Percentiles rank a stretch among this genome's conserved stretches.
phyloP scores from a whole-genome alignment of 106 monocot species.

The Chionographis japonica region DNA sequence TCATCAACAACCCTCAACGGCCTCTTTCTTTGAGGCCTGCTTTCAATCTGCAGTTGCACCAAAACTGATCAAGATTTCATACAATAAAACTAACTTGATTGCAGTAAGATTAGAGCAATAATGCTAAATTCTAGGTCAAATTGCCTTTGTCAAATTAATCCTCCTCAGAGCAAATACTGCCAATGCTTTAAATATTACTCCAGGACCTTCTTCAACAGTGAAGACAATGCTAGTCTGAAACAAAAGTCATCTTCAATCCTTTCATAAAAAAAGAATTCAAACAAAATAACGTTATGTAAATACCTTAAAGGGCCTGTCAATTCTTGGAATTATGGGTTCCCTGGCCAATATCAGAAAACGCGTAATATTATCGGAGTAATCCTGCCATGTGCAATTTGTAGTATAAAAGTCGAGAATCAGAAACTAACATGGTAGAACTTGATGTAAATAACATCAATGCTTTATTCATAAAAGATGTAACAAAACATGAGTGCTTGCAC shows the following conservation, averaged over 20 bases:
- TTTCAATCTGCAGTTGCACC: conserved; percentile 56
- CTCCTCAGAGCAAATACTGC: conserved; percentile 63
- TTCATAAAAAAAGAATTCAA: neutral
- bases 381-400: conserved; percentile 27
- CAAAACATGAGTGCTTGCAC: too few relatives aligned
- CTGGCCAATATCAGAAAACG: conserved; percentile 65
- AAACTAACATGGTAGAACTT: too few relatives aligned
- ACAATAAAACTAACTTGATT: neutral
- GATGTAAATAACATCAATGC: neutral
- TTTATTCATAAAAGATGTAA: neutral
- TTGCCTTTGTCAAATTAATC: conserved; percentile 70
- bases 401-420: neutral
- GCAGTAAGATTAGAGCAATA: neutral
- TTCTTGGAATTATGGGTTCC: conserved; percentile 65
- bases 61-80: neutral
- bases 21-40: conserved; percentile 59
- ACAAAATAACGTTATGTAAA: conserved; percentile 1
- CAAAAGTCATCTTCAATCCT: too few relatives aligned
- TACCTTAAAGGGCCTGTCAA: conserved; percentile 67
- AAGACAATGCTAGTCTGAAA: conserved; percentile 77
- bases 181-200: conserved; percentile 67
- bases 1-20: conserved; percentile 80
- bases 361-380: conserved; percentile 46
- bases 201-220: conserved; percentile 83
- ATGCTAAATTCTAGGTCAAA: neutral